Conservation (phyloP, 148 eudicot genomes). For the Tetragonia tetragonoides region DNA sequence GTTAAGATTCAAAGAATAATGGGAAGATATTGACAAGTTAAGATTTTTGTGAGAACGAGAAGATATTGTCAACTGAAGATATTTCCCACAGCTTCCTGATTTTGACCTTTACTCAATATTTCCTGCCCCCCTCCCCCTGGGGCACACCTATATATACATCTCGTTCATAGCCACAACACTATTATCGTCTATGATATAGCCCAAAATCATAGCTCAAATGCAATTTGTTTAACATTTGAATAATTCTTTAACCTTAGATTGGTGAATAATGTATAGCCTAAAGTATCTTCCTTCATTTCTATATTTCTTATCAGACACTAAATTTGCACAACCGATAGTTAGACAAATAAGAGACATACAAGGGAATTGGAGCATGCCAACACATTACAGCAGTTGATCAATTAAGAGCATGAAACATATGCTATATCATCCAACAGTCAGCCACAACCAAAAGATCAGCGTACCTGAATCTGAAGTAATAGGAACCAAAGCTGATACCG, state of each 20-base stretch:
- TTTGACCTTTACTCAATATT: neutral
- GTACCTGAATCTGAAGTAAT: slow-evolving; percentile 23
- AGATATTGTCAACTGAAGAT: neutral
- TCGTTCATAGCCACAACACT: neutral
- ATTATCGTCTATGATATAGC: neutral
- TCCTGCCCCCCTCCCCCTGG: too few relatives aligned
- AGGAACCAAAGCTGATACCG: neutral
- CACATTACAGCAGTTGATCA: neutral
- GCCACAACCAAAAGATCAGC: neutral
- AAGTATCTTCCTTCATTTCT: neutral
- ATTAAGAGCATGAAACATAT: neutral
- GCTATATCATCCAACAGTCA: neutral
- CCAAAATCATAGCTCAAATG: neutral
- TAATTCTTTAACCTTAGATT: too few relatives aligned
- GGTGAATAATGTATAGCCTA: neutral
- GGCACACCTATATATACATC: neutral
- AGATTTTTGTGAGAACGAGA: neutral
- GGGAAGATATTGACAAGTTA: neutral
- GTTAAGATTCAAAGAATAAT: neutral
- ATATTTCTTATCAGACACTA: neutral
- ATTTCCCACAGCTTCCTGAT: neutral
- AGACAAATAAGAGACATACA: neutral
- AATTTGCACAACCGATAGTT: neutral
- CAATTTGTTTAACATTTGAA: neutral
- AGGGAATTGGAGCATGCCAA: neutral